A percentile compares a stretch with the other conserved stretches of the same genome.
Conservation (phyloP, 2,329 filamentous ascomycete species). For the Eurotiales sp. region DNA sequence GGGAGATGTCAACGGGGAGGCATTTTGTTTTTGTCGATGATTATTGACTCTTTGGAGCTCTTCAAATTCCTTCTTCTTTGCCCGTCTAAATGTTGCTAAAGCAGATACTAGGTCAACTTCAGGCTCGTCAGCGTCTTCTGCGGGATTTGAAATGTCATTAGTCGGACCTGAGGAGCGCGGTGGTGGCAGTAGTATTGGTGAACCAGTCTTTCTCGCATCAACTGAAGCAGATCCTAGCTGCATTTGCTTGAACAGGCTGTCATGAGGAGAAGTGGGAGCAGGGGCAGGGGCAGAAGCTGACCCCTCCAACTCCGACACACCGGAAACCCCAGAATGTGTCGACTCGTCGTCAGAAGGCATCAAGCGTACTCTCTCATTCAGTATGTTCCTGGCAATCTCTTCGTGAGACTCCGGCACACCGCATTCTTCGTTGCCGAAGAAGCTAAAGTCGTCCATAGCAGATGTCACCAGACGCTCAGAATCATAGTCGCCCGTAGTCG, state of each 20-base stretch:
- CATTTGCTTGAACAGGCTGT: neutral
- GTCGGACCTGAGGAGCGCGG: constrained; percentile 7
- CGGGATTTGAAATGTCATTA: constrained; percentile 14
- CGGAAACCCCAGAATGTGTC: constrained; percentile 16
- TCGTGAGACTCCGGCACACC: constrained; percentile 38
- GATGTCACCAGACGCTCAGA: constrained; percentile 59
- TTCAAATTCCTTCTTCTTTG: constrained; percentile 50
- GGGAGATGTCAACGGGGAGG: neutral
- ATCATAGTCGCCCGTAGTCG: constrained; percentile 57
- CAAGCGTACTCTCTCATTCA: constrained; percentile 44
- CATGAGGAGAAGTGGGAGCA: neutral
- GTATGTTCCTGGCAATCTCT: constrained; percentile 38
- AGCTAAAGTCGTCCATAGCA: constrained; percentile 58
- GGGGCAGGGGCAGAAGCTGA: neutral
- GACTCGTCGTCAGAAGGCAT: constrained; percentile 27
- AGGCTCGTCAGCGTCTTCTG: constrained; percentile 16
- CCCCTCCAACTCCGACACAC: constrained; percentile 16
- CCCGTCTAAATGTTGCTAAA: constrained; percentile 52
- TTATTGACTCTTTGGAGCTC: constrained; percentile 23
- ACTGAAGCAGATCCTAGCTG: constrained; percentile 2
- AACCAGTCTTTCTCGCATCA: neutral
- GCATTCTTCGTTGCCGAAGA: constrained; percentile 58
- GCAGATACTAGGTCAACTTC: constrained; percentile 51
- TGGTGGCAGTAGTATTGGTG: constrained; percentile 1
- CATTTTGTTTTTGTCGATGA: constrained; percentile 16